These are phyloP conservation scores for Boletus pseudopeckii DNA, from an alignment of 768 basidiomycete genomes.

Conservation along the genomic window DNA sequence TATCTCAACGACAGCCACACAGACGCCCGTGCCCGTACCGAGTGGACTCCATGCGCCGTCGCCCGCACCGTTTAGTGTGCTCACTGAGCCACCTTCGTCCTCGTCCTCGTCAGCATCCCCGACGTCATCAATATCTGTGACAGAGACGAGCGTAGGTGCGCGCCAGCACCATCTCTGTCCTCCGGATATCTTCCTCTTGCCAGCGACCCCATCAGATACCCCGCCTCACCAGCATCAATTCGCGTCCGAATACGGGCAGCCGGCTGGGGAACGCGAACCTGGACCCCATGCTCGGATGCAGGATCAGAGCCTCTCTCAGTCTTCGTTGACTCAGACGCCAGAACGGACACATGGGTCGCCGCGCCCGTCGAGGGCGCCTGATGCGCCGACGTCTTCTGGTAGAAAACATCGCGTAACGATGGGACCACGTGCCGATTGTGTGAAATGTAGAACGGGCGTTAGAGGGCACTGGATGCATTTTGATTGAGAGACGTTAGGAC, in stretches of 20 bases:
- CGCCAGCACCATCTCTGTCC: slow-evolving; percentile 5
- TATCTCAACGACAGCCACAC: slow-evolving; percentile 16
- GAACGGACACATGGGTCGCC: slow-evolving; percentile 17
- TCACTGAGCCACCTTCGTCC: slow-evolving; percentile 23
- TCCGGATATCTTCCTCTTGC: slow-evolving; percentile 29
- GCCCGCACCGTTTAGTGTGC: slow-evolving; percentile 26
- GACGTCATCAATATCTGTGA: slow-evolving; percentile 4
- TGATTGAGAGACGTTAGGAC: slow-evolving; percentile 34
- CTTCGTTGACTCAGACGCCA: slow-evolving; percentile 6
- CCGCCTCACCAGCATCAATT: slow-evolving; percentile 15
- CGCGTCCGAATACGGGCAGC: neutral
- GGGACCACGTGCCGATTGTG: slow-evolving; percentile 68
- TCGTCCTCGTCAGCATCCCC: slow-evolving; percentile 19
- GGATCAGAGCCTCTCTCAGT: neutral
- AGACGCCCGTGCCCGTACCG: neutral
- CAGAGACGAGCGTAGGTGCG: neutral
- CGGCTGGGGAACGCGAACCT: neutral
- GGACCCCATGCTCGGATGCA: slow-evolving; percentile 3
- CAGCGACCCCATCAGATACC: slow-evolving; percentile 26
- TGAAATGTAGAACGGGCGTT: slow-evolving; percentile 60
- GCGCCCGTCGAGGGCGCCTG: slow-evolving; percentile 10
- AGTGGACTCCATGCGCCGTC: slow-evolving; percentile 10
- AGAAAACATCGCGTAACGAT: slow-evolving; percentile 57
- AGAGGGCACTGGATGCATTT: slow-evolving; percentile 75
- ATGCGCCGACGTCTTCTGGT: slow-evolving; percentile 13